These are phyloP conservation scores for Brasilioporus rufonigricans DNA, from an alignment of 768 basidiomycete genomes.

Conservation along the genomic window DNA sequence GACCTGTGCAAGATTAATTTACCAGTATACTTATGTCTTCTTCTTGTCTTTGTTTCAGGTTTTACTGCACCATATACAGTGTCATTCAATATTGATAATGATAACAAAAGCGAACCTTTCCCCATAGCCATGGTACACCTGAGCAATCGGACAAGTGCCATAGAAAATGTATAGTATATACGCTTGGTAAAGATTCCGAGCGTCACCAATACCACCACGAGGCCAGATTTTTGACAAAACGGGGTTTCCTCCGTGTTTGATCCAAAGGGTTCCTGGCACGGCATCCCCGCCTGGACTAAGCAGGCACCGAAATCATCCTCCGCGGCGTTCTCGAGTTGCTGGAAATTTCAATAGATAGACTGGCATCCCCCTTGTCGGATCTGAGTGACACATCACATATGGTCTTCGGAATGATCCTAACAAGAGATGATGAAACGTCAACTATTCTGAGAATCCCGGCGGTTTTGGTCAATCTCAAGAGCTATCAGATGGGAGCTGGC, in stretches of 20 bases:
- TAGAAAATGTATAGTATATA: too few species aligned
- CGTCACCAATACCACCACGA: not conserved
- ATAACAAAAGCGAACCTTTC: not conserved
- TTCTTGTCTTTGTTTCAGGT: not conserved
- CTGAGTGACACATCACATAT: not conserved
- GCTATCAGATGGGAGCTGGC: not conserved
- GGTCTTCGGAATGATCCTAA: not conserved
- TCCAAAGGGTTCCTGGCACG: not conserved
- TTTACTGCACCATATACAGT: too few species aligned
- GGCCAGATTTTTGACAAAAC: not conserved
- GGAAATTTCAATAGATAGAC: not conserved
- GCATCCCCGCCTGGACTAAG: not conserved
- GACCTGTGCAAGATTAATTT: not conserved
- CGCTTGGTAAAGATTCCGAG: too few species aligned
- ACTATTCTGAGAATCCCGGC: slow-evolving; percentile 2
- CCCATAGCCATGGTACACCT: not conserved
- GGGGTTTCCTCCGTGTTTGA: not conserved
- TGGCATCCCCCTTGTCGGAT: not conserved
- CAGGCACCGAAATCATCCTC: not conserved
- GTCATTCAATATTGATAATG: not conserved
- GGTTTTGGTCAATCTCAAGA: not conserved
- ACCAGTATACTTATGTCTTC: not conserved
- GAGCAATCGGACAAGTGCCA: not conserved
- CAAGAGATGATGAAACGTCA: slow-evolving; percentile 7
- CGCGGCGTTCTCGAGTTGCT: not conserved